Evolutionary conservation across 1,139 yeast genomes (phyloP).

Genomic region (Scheffersomyces insectosa): DNA sequence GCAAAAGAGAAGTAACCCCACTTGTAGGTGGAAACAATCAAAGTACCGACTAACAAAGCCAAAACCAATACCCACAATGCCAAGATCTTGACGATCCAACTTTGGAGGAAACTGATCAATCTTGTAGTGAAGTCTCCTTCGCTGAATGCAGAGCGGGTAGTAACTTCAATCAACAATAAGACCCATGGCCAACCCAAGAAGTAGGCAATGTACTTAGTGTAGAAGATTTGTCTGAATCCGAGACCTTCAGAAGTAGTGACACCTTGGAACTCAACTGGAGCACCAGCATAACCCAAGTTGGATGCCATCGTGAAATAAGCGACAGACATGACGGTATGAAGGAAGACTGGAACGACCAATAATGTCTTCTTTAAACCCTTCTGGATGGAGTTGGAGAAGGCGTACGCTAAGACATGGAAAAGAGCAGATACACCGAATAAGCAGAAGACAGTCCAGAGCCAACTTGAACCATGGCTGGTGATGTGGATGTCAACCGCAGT

Average conservation of each 20-base stretch:
- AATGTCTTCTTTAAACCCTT: conserved; percentile 39
- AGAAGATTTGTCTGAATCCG: conserved; percentile 62
- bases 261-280: conserved; percentile 57
- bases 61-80: conserved; percentile 52
- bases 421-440: conserved; percentile 47
- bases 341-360: conserved; percentile 46
- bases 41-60: conserved; percentile 53
- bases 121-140: conserved; percentile 22
- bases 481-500: conserved; percentile 48
- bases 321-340: conserved; percentile 47
- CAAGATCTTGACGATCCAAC: conserved; percentile 35
- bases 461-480: conserved; percentile 62
- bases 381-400: conserved; percentile 36
- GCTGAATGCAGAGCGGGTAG: conserved; percentile 42
- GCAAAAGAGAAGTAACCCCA: conserved; percentile 63
- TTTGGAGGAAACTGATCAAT: conserved; percentile 22
- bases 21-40: conserved; percentile 58
- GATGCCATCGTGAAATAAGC: conserved; percentile 68
- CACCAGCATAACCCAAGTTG: conserved; percentile 62
- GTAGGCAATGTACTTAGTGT: conserved; percentile 68
- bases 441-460: conserved; percentile 70
- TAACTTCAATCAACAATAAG: conserved; percentile 46
- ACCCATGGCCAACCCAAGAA: conserved; percentile 61
- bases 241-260: conserved; percentile 36
- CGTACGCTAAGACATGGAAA: conserved; percentile 39